phyloP scores from a whole-genome alignment of 78 protist genomes.

The Guillardia theta region DNA sequence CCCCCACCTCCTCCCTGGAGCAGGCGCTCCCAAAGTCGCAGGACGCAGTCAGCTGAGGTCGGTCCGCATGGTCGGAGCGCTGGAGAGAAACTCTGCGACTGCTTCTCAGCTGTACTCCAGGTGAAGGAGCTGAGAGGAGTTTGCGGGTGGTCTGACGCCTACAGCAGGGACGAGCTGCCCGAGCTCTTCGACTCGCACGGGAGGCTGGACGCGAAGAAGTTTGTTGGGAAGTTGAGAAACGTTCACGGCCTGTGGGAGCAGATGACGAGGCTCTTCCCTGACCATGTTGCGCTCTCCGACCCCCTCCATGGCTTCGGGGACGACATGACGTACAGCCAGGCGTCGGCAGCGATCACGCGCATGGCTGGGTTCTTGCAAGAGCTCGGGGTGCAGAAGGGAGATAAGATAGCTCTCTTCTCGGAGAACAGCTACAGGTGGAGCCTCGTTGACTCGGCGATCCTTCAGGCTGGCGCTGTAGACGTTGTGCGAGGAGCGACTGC shows the following conservation, averaged over 20 bases:
- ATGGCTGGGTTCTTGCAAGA: background rate
- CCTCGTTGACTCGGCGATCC: slow-evolving; percentile 1
- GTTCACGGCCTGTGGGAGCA: background rate
- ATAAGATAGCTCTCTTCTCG: background rate
- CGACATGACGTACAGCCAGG: background rate
- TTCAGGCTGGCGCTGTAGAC: background rate
- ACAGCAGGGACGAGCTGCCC: background rate
- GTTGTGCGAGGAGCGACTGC: slow-evolving; percentile 10
- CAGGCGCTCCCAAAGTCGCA: no score
- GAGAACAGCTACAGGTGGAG: slow-evolving; percentile 14
- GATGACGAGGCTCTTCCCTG: background rate
- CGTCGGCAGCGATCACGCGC: background rate
- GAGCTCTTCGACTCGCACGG: background rate
- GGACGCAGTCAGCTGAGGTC: no score
- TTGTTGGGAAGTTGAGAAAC: background rate
- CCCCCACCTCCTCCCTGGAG: no score
- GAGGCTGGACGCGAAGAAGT: background rate
- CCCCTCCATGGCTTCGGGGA: background rate
- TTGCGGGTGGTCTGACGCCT: no score
- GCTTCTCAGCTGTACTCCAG: no score
- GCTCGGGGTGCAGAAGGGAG: slow-evolving; percentile 8
- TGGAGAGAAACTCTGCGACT: no score
- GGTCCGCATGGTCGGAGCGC: no score
- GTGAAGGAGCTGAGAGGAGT: no score
- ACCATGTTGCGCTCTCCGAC: slow-evolving; percentile 10